These are phyloP conservation scores for Alternaria postmessia DNA, from an alignment of 2,329 filamentous ascomycete species.

Conservation along the genomic window DNA sequence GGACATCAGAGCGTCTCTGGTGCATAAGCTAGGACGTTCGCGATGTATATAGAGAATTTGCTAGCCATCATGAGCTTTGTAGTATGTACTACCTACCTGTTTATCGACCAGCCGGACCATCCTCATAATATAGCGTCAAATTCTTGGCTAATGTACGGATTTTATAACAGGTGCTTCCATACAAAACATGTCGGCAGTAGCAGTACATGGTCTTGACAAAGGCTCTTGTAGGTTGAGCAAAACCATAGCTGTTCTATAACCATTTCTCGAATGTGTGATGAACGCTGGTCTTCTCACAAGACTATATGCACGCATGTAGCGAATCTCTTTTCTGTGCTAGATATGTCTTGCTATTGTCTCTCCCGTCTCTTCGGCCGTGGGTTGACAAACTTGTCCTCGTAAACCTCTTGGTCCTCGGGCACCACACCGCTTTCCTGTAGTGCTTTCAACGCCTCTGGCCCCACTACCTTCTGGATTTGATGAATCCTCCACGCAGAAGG, in stretches of 20 bases:
- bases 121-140: neutral
- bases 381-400: slow-evolving; percentile 23
- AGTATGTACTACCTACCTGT: neutral
- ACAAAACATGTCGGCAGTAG: neutral
- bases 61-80: neutral
- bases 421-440: slow-evolving; percentile 27
- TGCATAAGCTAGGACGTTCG: neutral
- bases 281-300: neutral
- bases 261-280: neutral
- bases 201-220: neutral
- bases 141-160: neutral
- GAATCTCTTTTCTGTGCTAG: neutral
- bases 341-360: neutral
- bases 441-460: slow-evolving; percentile 14
- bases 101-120: neutral
- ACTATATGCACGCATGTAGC: neutral
- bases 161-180: neutral
- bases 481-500: slow-evolving; percentile 19
- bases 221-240: neutral
- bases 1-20: neutral
- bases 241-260: neutral
- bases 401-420: slow-evolving; percentile 13
- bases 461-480: slow-evolving; percentile 24
- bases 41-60: neutral
- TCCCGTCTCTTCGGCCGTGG: slow-evolving; percentile 4